Evolutionary conservation across 1,284 basidiomycete species (phyloP), one percentile per base, ranked within the genome.

Genomic region (Cutaneotrichosporon dermatis): DNA sequence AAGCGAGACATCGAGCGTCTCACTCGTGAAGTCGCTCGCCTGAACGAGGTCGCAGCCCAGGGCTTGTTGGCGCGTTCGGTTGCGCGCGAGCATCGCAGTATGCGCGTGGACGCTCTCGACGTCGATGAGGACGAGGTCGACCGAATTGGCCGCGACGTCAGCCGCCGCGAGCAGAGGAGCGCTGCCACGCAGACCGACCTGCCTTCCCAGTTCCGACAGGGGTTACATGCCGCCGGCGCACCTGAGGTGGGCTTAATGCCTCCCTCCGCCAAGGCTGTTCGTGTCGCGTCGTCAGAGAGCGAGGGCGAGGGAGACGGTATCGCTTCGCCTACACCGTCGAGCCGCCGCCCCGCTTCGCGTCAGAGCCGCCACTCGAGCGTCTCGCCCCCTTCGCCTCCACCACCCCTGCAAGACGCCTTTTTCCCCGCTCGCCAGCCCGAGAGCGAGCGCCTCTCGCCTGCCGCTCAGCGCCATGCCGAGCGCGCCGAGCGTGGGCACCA

Each of bases 11-110:
- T 77, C 16, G 75, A 74, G 69, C 79, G 87, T 36, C 82, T 94
- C 4, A 85, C 84, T 0, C 85, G 85, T 3, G 90, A 94, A 74
- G 88, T 92, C 1, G 86, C 88, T 60, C 86, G 88, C 4, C 80
- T 93, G n/a, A 82, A 87, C 15, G 86, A 85, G 0, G 86, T 92
- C 0, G 88, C 92, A 0, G 89, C 92, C 70, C 86, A 90, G 60
- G 89, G 89, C 0, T 79, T 93, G 48, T 83, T 85, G 55, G 88
- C 89, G 65, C 79, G 89, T 25, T 67, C 67, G 13, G 55, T 70
- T 37, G 69, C 55, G 25, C 54, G 51, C 12, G 51, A 49, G 37
- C 51, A 66, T 49, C 63, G 62, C n/a, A 60, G 59, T 4, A 50
- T 64, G 45, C 62, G 59, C 12, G 49, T 64, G 36, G 55, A 55